Percentiles rank a stretch among this genome's conserved stretches.
Conservation (phyloP, 495 filamentous ascomycete species). For the Recurvomyces mirabilis region DNA sequence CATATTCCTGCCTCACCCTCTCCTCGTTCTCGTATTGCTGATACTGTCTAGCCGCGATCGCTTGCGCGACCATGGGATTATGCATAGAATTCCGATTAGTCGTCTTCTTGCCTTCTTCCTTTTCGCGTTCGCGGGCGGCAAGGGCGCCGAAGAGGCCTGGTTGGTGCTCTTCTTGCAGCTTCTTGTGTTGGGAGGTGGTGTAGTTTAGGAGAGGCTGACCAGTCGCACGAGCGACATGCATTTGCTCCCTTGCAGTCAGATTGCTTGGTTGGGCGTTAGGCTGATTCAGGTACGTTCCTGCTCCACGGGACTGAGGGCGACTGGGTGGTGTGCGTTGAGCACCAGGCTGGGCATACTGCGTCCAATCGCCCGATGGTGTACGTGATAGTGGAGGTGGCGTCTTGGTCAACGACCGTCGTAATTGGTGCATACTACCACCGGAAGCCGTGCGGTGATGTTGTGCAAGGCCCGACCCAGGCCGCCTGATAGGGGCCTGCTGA, state of each 20-base stretch:
- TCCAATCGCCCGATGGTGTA: slow-evolving; percentile 46
- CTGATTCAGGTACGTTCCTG: slow-evolving; percentile 8
- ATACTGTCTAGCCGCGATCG: slow-evolving; percentile 16
- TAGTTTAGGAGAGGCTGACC: slow-evolving; percentile 71
- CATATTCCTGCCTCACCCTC: slow-evolving; percentile 5
- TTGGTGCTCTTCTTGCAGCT: slow-evolving; percentile 12
- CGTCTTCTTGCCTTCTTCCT: slow-evolving; percentile 9
- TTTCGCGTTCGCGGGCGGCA: slow-evolving; percentile 20
- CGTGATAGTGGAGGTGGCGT: slow-evolving; percentile 24
- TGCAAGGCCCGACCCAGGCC: slow-evolving; percentile 4
- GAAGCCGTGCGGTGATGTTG: slow-evolving; percentile 12
- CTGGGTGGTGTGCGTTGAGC: slow-evolving; percentile 15
- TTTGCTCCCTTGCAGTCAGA: slow-evolving; percentile 86
- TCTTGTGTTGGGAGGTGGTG: slow-evolving; percentile 21
- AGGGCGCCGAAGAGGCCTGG: slow-evolving; percentile 20
- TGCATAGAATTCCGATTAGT: slow-evolving; percentile 6
- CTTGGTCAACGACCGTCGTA: slow-evolving; percentile 9
- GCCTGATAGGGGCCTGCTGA: slow-evolving; percentile 13
- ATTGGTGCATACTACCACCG: slow-evolving; percentile 7
- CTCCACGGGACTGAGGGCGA: slow-evolving; percentile 25
- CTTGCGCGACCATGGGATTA: slow-evolving; percentile 16
- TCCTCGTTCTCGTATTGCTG: slow-evolving; percentile 12
- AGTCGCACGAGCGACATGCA: slow-evolving; percentile 81
- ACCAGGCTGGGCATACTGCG: slow-evolving; percentile 17
- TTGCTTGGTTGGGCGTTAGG: slow-evolving; percentile 30